Percentiles rank a stretch among this genome's conserved stretches.
phyloP scores from a whole-genome alignment of 2,329 filamentous ascomycete species.

The Aspergillus novoparasiticus region DNA sequence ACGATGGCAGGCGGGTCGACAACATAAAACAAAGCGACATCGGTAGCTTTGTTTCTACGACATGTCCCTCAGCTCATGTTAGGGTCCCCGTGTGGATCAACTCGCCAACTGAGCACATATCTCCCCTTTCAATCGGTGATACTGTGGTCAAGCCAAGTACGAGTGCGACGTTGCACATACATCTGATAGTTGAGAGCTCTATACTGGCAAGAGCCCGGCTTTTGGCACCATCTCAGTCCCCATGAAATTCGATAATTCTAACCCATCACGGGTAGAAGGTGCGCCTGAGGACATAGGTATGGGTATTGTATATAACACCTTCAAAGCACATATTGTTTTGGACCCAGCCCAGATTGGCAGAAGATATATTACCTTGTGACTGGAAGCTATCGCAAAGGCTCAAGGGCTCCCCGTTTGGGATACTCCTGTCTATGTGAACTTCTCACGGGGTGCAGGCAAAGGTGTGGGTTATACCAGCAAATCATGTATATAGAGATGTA shows the following conservation, averaged over 20 bases:
- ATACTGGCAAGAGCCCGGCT: not conserved
- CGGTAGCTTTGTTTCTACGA: not conserved
- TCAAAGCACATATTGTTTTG: not conserved
- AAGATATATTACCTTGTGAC: not conserved
- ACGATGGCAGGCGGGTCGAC: not conserved
- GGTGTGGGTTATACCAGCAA: not conserved
- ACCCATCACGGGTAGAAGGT: not conserved
- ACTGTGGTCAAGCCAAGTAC: not conserved
- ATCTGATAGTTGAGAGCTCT: not conserved
- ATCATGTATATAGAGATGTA: not conserved
- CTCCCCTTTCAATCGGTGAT: not conserved
- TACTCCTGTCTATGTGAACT: not conserved
- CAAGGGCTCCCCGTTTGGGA: not conserved
- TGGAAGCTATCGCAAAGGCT: no score
- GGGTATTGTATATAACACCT: not conserved
- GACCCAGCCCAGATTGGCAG: not conserved
- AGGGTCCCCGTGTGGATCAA: not conserved
- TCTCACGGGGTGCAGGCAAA: not conserved
- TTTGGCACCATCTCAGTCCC: not conserved
- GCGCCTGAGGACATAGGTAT: not conserved
- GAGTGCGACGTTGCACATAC: not conserved
- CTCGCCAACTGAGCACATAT: not conserved
- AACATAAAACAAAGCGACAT: not conserved
- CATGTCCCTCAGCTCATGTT: not conserved
- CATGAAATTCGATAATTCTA: not conserved